phyloP scores from a whole-genome alignment of 2,329 filamentous ascomycete species.

The Ophiobolus disseminans region DNA sequence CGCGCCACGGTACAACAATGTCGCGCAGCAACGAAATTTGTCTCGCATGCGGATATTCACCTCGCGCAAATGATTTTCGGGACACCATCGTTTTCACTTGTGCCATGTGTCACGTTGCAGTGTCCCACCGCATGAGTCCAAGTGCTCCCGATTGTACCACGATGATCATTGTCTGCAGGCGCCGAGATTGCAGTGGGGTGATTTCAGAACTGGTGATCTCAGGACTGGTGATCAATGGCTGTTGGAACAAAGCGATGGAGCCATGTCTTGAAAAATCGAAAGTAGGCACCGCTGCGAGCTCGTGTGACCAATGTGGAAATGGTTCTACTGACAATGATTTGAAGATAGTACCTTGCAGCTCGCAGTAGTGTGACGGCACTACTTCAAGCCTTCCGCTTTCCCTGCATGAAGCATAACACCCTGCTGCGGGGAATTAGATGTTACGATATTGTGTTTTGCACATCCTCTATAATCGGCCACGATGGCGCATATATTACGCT shows the following conservation, averaged over 20 bases:
- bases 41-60: background rate
- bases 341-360: background rate
- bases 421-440: no score
- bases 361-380: background rate
- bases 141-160: background rate
- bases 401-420: background rate
- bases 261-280: no score
- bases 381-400: background rate
- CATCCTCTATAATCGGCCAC: background rate
- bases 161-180: background rate
- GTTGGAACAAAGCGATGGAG: background rate
- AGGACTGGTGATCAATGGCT: background rate
- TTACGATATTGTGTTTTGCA: conserved; percentile 1
- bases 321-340: background rate
- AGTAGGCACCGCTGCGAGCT: no score
- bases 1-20: background rate
- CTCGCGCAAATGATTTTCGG: background rate
- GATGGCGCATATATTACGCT: background rate
- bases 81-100: background rate
- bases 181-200: background rate
- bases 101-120: conserved; percentile 4
- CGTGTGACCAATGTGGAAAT: background rate
- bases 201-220: background rate
- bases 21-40: background rate
- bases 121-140: background rate